phyloP scores from a whole-genome alignment of 2,329 filamentous ascomycete genomes.

The Fusarium sp. region DNA sequence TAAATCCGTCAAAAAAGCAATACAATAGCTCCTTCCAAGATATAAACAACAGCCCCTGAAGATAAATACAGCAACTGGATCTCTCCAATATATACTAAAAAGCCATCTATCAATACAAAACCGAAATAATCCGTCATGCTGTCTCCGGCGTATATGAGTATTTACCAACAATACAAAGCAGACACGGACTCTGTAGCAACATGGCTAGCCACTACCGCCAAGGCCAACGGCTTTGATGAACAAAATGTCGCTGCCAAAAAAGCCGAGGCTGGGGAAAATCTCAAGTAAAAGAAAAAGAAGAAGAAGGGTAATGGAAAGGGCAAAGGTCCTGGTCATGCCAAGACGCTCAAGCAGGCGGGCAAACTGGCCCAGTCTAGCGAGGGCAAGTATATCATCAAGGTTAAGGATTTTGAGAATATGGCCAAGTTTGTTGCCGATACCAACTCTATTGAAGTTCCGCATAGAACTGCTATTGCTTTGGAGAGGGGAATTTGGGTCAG shows the following conservation, averaged over 20 bases:
- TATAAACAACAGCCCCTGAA: not conserved
- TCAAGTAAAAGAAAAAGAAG: not conserved
- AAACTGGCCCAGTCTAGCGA: not conserved
- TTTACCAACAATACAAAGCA: constrained; percentile 37
- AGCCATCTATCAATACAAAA: no score
- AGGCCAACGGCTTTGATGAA: constrained; percentile 19
- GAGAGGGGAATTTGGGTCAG: constrained; percentile 36
- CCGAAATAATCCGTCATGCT: not conserved
- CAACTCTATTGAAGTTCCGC: constrained; percentile 23
- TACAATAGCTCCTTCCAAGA: not conserved
- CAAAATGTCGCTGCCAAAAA: not conserved
- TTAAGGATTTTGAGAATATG: constrained; percentile 37
- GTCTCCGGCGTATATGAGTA: not conserved
- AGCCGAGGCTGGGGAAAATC: rapidly evolving
- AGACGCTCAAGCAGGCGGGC: not conserved
- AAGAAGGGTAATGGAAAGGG: constrained; percentile 18
- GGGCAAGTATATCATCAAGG: constrained; percentile 18
- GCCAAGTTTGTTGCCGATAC: constrained; percentile 24
- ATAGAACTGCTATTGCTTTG: constrained; percentile 17
- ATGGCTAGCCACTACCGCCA: constrained; percentile 33
- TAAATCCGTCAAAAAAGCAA: not conserved
- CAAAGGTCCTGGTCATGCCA: not conserved
- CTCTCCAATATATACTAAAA: no score
- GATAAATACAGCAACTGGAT: no score
- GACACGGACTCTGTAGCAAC: constrained; percentile 37